A percentile compares a stretch with the other conserved stretches of the same genome.
phyloP scores from a whole-genome alignment of 2,329 filamentous ascomycete genomes.

The Pleoardoris graminearum region DNA sequence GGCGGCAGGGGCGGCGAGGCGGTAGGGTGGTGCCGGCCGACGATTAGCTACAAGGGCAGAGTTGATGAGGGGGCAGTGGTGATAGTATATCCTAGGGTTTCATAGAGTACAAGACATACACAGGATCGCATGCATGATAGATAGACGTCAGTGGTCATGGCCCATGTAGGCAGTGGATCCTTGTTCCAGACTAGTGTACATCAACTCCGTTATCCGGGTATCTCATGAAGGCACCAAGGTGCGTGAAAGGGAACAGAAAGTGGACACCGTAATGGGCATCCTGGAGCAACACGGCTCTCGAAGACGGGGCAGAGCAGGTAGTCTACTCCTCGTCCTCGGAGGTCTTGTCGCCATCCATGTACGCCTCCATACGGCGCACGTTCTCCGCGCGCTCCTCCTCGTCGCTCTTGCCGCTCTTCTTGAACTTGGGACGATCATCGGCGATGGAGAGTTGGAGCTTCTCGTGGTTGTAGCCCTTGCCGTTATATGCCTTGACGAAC shows the following conservation, averaged over 20 bases:
- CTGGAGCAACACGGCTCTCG: neutral
- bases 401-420: constrained; percentile 29
- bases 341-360: constrained; percentile 9
- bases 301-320: neutral
- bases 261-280: no score
- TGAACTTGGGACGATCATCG: constrained; percentile 35
- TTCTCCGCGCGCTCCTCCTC: constrained; percentile 33
- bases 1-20: no score
- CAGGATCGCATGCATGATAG: no score
- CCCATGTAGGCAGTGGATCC: no score
- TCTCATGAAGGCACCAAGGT: neutral
- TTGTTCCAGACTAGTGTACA: neutral
- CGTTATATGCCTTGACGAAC: constrained; percentile 28
- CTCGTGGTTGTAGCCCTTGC: constrained; percentile 20
- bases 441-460: constrained; percentile 28
- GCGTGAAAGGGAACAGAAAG: neutral
- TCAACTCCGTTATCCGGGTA: neutral
- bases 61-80: no score
- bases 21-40: no score
- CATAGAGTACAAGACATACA: no score
- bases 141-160: no score
- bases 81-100: no score
- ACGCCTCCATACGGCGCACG: constrained; percentile 13
- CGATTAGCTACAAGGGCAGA: no score
- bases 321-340: constrained; percentile 1